Percentiles rank a stretch among this genome's conserved stretches.
phyloP scores from a whole-genome alignment of 257 asterid species.

The Forsythia suspensa region DNA sequence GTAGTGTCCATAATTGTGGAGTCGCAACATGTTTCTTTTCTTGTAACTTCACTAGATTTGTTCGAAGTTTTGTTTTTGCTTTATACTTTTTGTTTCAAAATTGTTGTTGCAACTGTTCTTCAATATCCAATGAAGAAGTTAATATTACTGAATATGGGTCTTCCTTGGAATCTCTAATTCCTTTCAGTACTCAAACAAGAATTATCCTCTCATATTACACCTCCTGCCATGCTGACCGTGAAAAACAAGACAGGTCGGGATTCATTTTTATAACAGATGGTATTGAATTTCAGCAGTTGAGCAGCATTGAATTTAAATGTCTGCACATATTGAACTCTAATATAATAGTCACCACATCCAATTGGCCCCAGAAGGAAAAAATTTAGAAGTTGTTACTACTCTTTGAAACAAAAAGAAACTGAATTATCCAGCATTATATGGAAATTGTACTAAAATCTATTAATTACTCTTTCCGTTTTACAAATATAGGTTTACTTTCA shows the following conservation, averaged over 20 bases:
- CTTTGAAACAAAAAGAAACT: not conserved
- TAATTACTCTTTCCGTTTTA: no score
- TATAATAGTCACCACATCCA: no score
- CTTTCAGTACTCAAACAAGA: not conserved
- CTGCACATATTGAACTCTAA: no score
- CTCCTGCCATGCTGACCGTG: not conserved
- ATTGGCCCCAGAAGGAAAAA: no score
- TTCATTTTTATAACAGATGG: no score
- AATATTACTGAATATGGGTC: not conserved
- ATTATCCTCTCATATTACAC: not conserved
- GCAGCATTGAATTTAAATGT: no score
- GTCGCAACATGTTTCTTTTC: slow-evolving; percentile 17
- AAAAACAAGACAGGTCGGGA: no score
- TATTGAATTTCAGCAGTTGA: no score
- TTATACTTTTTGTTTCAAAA: not conserved
- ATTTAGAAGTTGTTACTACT: not conserved
- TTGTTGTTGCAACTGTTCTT: not conserved
- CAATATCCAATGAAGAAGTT: not conserved
- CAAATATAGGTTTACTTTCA: no score
- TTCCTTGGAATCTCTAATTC: not conserved
- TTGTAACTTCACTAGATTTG: slow-evolving; percentile 1
- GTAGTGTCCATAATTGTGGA: slow-evolving; percentile 28
- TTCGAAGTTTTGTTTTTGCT: not conserved
- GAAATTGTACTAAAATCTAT: not conserved
- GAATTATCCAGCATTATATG: not conserved